Evolutionary conservation across 2,329 filamentous ascomycete species (phyloP), one percentile per base, ranked within the genome.

Genomic region (Cadophora gregata): DNA sequence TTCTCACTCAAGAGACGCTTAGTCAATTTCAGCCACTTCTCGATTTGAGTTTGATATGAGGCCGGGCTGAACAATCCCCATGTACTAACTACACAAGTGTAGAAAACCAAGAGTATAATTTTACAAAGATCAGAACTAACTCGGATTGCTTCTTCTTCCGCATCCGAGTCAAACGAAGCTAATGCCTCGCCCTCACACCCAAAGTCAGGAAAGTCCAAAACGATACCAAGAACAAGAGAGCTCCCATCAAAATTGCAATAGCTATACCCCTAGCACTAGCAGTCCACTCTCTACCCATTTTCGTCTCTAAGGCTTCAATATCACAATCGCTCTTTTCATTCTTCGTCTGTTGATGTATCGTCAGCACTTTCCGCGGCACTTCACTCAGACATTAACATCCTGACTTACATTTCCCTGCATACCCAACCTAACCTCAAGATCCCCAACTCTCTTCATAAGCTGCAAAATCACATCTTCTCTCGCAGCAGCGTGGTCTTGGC

Each of bases 381-480:
- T 10, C 10, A 5, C 31, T 33, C 31, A 5, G 31, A 33, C 10
- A 33, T 10, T n/a, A n/a, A 6, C n/a, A 10, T 21, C 12, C 8
- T 9, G 16, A 45, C 16, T 12, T 38, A 50, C 53, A 6, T 24
- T 24, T 21, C 51, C 62, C 16, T 55, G 38, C 3, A 29, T 16
- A 59, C 59, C 27, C 5, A 59, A 27, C 25, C 53, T 31, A 4
- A 9, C 24, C 25, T 59, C 62, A 21, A 59, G 27, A 14, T 58
- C 29, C 16, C 45, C 62, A 1, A 63, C 61, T 31, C 24, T 31
- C 12, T 55, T 53, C 21, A 63, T 24, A 10, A 63, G 48, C 5
- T 53, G 50, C 33, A 55, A 4, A 16, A 63, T 25, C 7, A 31
- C 21, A 9, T 42, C 42, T 7, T 58, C 42, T 8, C 53, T 19